Conservation (phyloP, 139 green algal species). For the Tetradesmus obliquus region DNA sequence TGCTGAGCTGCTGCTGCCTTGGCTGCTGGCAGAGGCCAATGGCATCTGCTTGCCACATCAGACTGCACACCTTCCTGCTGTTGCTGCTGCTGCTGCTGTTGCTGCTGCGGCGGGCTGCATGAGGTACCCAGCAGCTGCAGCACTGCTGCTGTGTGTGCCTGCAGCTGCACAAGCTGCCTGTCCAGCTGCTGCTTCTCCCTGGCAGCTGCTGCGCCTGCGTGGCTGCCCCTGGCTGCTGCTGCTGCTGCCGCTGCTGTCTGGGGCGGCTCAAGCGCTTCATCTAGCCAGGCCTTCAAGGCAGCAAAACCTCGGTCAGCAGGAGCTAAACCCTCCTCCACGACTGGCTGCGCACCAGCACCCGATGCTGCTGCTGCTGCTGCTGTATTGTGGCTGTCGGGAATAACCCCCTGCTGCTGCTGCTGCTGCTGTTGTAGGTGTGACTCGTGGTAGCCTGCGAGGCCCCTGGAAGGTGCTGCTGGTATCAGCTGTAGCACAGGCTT, state of each 20-base stretch:
- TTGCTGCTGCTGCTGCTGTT: background rate
- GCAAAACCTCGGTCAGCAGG: background rate
- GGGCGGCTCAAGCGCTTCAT: background rate
- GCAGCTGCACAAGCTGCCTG: background rate
- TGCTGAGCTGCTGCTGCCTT: constrained; percentile 2
- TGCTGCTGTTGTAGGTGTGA: background rate
- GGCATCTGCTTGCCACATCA: background rate
- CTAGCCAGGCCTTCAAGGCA: constrained; percentile 8
- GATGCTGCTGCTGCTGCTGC: background rate
- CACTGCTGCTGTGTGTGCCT: background rate
- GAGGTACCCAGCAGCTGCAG: background rate
- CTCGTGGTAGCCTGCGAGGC: background rate
- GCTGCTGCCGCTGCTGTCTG: background rate
- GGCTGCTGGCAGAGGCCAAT: background rate
- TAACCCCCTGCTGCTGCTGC: background rate
- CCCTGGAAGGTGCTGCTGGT: background rate
- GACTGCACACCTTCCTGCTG: background rate
- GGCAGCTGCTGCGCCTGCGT: background rate
- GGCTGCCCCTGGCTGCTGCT: background rate
- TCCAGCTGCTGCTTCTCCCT: background rate
- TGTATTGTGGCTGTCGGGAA: background rate
- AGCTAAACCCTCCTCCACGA: background rate
- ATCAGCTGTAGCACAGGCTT: background rate
- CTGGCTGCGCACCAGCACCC: background rate
- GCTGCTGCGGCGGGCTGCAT: background rate